Percentiles rank a stretch among this genome's conserved stretches.
Evolutionary conservation across 225 moss, liverwort and hornwort species (phyloP).

Genomic region (Rhytidiadelphus loreus): DNA sequence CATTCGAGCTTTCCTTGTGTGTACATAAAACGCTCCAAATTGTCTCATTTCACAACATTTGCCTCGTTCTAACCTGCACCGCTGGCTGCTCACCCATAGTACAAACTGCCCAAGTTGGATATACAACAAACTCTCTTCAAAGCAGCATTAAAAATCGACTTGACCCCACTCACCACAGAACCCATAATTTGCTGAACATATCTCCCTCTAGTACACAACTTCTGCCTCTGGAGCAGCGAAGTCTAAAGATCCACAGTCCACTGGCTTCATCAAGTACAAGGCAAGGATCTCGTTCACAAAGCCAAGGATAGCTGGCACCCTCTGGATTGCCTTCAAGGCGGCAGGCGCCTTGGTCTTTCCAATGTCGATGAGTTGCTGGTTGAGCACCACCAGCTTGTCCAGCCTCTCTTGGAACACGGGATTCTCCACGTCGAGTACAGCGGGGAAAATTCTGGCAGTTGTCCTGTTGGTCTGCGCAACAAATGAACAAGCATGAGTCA

Average conservation of each 20-base stretch:
- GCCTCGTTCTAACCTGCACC: slow-evolving; percentile 8
- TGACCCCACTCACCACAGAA: neutral
- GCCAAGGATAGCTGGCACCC: slow-evolving; percentile 36
- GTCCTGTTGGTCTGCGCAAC: slow-evolving; percentile 79
- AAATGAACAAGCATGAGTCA: neutral
- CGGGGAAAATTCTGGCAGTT: slow-evolving; percentile 84
- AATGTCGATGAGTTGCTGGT: slow-evolving; percentile 62
- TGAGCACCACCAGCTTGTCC: slow-evolving; percentile 71
- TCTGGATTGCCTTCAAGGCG: slow-evolving; percentile 51
- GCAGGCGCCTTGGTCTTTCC: slow-evolving; percentile 42
- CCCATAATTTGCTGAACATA: neutral
- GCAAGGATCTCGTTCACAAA: slow-evolving; percentile 58
- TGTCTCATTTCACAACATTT: neutral
- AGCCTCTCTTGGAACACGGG: slow-evolving; percentile 74
- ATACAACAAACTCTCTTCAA: neutral
- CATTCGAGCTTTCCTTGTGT: neutral
- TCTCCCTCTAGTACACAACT: slow-evolving; percentile 56
- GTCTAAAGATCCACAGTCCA: slow-evolving; percentile 81
- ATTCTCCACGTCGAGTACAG: slow-evolving; percentile 88
- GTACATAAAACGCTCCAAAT: slow-evolving; percentile 7
- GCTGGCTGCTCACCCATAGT: neutral
- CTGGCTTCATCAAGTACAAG: slow-evolving; percentile 83
- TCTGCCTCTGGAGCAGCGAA: slow-evolving; percentile 57
- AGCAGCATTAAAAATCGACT: slow-evolving; percentile 8
- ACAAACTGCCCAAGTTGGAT: slow-evolving; percentile 12